Evolutionary conservation across 352 stramenopile genomes (phyloP), one percentile per base, ranked within the genome.

Genomic region (Sclerospora graminicola): DNA sequence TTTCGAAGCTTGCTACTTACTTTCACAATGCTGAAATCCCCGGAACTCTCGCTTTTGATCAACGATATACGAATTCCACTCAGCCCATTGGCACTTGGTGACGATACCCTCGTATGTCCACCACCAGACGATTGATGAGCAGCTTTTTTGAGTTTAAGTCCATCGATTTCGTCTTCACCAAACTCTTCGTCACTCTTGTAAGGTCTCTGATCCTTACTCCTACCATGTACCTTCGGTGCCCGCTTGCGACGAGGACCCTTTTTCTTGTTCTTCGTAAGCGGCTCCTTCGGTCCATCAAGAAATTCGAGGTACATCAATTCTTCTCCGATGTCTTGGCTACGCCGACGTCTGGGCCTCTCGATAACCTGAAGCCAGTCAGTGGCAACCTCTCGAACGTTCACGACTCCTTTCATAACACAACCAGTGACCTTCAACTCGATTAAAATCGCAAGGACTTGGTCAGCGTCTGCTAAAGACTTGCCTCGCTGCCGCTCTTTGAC

Each of bases 361-460:
- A 93, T 93, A 41, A 89, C 62, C 14, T 93, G 79, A 5, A 91
- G 63, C 82, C 82, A 93, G 21, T 93, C 82, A 4, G 62, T 66
- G 3, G 79, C 79, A 2, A 93, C 67, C 1, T 58, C 58, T 8
- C 80, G 80, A 19, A 93, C 79, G 28, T 93, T 89, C 2, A 93
- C 66, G 4, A 75, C 58, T 1, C 53, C 59, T 35, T 89, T 87
- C 16, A 85, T 48, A 38, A 91, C 51, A 1, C 79, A 81, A 16
- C 82, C 82, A 2, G 79, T 89, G 13, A 93, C 82, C 45, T 93
- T 93, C 11, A 93, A 58, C 41, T 93, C 82, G 49, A 94, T 89
- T 23, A 94, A 45, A 47, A 94, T 92, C 8, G 79, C 76, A 54
- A 94, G 60, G 7, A 94, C 72, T 48, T 91, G 79, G 40, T 94